A percentile compares a stretch with the other conserved stretches of the same genome.
Conservation (phyloP, 208 protist species). For the Leptomonas seymouri region DNA sequence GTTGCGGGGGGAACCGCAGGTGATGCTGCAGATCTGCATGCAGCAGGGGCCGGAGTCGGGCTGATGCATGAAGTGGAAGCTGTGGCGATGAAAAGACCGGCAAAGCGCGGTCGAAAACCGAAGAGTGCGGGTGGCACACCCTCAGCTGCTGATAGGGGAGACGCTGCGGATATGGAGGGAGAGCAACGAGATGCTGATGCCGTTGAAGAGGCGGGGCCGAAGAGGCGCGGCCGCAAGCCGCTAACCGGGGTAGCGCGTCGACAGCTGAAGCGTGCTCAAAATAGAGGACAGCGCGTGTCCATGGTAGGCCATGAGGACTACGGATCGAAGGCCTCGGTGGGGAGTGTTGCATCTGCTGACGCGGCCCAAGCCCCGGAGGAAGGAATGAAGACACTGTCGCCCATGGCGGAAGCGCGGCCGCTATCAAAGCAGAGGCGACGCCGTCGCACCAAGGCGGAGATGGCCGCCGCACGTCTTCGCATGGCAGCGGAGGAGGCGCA, state of each 20-base stretch:
- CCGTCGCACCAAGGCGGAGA: constrained; percentile 10
- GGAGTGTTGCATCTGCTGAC: neutral
- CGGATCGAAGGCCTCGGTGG: neutral
- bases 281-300: neutral
- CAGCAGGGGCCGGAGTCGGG: neutral
- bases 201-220: neutral
- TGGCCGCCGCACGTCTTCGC: constrained; percentile 5
- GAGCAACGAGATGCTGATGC: too few relatives aligned
- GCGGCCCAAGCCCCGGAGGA: neutral
- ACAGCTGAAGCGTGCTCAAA: neutral
- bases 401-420: neutral
- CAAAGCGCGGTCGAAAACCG: constrained; percentile 1
- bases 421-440: neutral
- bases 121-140: neutral
- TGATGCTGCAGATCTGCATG: neutral
- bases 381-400: neutral
- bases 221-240: neutral
- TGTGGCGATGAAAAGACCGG: neutral
- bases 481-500: neutral
- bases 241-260: neutral
- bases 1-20: neutral
- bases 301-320: neutral
- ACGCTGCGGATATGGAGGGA: neutral
- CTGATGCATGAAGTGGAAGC: neutral
- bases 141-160: neutral